phyloP scores from a whole-genome alignment of 306 rosid genomes.

The Lithocarpus polystachyus region DNA sequence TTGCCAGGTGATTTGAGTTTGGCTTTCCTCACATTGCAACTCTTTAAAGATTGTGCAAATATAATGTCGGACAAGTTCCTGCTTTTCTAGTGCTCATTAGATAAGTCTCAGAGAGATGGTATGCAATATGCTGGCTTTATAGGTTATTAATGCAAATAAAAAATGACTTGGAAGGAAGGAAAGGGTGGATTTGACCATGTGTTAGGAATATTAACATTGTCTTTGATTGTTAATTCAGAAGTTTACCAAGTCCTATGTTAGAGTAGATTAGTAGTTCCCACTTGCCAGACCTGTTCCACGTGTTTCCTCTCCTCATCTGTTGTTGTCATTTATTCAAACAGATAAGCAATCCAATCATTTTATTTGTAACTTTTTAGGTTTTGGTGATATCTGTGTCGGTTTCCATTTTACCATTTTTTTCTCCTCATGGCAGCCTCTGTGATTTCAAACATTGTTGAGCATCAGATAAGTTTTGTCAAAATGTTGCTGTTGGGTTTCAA shows the following conservation, averaged over 20 bases:
- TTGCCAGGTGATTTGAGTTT: conserved; percentile 73
- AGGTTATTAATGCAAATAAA: neutral
- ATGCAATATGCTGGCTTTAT: conserved; percentile 10
- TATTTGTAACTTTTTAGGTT: neutral
- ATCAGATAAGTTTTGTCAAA: neutral
- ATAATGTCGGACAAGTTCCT: neutral
- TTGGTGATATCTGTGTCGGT: neutral
- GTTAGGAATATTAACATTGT: neutral
- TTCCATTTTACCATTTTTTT: neutral
- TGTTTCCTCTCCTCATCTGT: neutral
- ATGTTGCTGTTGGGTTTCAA: neutral
- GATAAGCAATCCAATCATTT: neutral
- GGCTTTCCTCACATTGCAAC: conserved; percentile 4
- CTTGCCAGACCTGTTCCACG: neutral
- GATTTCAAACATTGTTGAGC: neutral
- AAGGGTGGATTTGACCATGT: neutral
- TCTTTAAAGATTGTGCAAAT: conserved; percentile 5
- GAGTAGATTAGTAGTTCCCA: neutral
- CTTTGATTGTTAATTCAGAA: conserved; percentile 6
- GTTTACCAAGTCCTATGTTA: neutral
- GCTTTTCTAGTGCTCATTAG: conserved; percentile 16
- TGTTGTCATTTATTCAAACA: neutral
- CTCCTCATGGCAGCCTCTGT: neutral
- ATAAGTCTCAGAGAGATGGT: conserved; percentile 19
- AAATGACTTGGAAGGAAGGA: neutral